phyloP scores from a whole-genome alignment of 176 grass and related monocot genomes.

The Otatea glauca region DNA sequence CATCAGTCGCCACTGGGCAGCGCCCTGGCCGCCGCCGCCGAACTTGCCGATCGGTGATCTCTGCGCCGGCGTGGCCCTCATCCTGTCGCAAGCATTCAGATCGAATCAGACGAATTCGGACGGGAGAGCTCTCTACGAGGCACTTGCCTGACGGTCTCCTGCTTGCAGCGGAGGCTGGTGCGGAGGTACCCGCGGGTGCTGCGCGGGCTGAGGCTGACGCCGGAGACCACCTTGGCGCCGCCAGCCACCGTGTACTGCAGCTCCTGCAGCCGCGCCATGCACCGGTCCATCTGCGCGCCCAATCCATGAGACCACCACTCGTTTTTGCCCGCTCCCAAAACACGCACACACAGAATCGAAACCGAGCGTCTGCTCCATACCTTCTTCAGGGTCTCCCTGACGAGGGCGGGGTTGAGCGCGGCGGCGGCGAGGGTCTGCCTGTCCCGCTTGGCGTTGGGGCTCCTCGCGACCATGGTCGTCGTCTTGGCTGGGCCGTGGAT shows the following conservation, averaged over 20 bases:
- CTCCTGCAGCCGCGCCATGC: constrained; percentile 94
- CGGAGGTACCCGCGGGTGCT: constrained; percentile 89
- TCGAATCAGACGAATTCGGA: background rate
- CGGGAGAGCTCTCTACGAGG: no score
- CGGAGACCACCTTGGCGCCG: constrained; percentile 81
- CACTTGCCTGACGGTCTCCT: constrained; percentile 78
- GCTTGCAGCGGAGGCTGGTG: constrained; percentile 93
- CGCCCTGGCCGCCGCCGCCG: constrained; percentile 40
- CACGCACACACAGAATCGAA: background rate
- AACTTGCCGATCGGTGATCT: constrained; percentile 76
- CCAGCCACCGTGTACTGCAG: constrained; percentile 93
- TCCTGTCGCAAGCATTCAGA: constrained; percentile 45
- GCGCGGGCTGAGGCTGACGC: constrained; percentile 85
- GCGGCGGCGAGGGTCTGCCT: constrained; percentile 51
- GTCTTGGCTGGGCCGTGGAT: background rate
- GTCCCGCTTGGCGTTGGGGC: constrained; percentile 64
- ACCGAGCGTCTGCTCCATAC: background rate
- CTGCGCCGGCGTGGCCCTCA: constrained; percentile 52
- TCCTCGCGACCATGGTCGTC: constrained; percentile 80
- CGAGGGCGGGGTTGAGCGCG: constrained; percentile 64
- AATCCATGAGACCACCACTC: background rate
- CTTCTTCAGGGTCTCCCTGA: constrained; percentile 86
- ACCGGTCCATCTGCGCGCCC: constrained; percentile 68
- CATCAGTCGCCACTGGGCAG: constrained; percentile 67
- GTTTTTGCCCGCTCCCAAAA: no score